A percentile compares a stretch with the other conserved stretches of the same genome.
phyloP scores from a whole-genome alignment of 2,329 filamentous ascomycete genomes.

The Davidsoniella neocaledoniae region DNA sequence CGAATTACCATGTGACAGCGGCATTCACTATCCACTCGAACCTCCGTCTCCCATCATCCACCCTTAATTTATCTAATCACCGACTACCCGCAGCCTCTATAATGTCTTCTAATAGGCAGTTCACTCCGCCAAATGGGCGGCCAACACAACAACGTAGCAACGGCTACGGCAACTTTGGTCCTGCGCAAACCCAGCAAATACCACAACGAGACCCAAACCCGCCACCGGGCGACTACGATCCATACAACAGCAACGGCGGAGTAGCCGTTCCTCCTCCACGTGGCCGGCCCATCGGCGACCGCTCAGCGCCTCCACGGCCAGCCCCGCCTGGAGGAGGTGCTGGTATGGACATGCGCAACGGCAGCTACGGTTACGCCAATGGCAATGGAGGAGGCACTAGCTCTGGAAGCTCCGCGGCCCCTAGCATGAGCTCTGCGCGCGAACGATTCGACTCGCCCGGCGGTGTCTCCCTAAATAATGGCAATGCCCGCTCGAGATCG shows the following conservation, averaged over 20 bases:
- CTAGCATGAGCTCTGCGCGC: constrained; percentile 9
- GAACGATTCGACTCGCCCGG: constrained; percentile 10
- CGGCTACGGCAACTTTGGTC: constrained; percentile 28
- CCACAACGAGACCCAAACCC: constrained; percentile 2
- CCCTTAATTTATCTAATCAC: background rate
- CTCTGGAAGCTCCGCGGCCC: constrained; percentile 8
- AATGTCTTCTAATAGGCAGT: constrained; percentile 11
- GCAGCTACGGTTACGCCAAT: constrained; percentile 6
- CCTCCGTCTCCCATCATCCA: background rate
- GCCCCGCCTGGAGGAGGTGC: background rate
- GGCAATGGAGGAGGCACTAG: constrained; percentile 6
- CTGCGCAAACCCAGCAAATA: constrained; percentile 2
- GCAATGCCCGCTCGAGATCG: constrained; percentile 4
- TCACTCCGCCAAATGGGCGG: constrained; percentile 3
- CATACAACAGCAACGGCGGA: constrained; percentile 23
- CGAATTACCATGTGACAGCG: constrained; percentile 6
- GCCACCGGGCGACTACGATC: constrained; percentile 30
- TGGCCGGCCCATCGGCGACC: constrained; percentile 8
- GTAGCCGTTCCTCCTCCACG: constrained; percentile 6
- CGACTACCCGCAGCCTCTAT: background rate
- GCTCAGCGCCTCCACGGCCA: constrained; percentile 2
- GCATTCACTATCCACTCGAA: background rate
- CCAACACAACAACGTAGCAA: constrained; percentile 17
- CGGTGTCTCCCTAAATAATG: constrained; percentile 4
- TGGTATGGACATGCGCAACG: constrained; percentile 7